Percentiles rank a stretch among this genome's conserved stretches.
These are phyloP conservation scores for Sarocladiaceae sp. DNA, from an alignment of 2,329 filamentous ascomycete species.

Conservation along the genomic window DNA sequence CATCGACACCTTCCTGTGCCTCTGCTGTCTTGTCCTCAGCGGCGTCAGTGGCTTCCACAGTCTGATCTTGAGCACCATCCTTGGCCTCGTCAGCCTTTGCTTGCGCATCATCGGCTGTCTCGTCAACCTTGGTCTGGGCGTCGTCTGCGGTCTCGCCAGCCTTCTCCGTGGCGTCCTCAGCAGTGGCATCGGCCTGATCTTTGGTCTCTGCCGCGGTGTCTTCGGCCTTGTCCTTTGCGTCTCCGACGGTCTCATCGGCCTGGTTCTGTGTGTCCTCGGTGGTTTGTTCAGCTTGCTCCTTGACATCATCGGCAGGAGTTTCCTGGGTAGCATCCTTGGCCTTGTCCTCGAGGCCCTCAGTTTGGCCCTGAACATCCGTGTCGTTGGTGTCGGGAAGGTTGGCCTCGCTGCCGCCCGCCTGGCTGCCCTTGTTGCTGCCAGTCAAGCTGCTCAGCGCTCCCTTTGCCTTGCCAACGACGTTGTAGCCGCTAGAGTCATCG, in stretches of 20 bases:
- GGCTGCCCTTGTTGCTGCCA: slow-evolving; percentile 7
- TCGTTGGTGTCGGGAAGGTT: slow-evolving; percentile 17
- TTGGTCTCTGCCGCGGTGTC: slow-evolving; percentile 13
- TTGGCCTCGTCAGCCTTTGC: slow-evolving; percentile 11
- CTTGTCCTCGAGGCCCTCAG: slow-evolving; percentile 10
- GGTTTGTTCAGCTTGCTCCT: slow-evolving; percentile 10
- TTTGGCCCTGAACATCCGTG: too few relatives aligned
- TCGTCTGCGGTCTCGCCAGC: neutral
- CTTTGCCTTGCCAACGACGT: slow-evolving; percentile 23
- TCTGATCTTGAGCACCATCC: slow-evolving; percentile 1
- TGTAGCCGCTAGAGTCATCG: slow-evolving; percentile 23
- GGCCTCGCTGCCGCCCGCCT: slow-evolving; percentile 5
- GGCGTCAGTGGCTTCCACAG: neutral
- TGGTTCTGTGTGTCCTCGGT: neutral
- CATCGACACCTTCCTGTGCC: neutral
- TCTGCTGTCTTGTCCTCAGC: slow-evolving; percentile 15
- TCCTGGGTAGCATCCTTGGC: slow-evolving; percentile 5
- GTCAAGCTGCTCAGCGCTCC: slow-evolving; percentile 15
- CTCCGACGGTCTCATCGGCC: slow-evolving; percentile 4
- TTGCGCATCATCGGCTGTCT: slow-evolving; percentile 13
- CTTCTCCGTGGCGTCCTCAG: slow-evolving; percentile 2
- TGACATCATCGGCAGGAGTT: slow-evolving; percentile 2
- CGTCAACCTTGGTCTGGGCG: slow-evolving; percentile 11
- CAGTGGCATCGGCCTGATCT: slow-evolving; percentile 10
- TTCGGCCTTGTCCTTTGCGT: slow-evolving; percentile 11